Percentiles rank a stretch among this genome's conserved stretches.
phyloP scores from a whole-genome alignment of 2,329 filamentous ascomycete genomes.

The Blastomyces percursus region DNA sequence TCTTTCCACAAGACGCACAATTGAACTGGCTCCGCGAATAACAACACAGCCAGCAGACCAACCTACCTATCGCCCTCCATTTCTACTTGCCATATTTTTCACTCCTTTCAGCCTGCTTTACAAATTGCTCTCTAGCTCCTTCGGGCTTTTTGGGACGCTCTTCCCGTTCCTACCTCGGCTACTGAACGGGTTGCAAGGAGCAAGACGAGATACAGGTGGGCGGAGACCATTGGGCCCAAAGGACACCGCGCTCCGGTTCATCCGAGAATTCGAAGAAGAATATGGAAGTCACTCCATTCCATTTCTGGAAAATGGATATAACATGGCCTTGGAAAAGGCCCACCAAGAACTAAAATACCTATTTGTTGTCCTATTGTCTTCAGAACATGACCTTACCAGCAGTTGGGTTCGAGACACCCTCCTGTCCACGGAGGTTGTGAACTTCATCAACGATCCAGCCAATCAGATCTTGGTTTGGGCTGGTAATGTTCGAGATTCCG shows the following conservation, averaged over 20 bases:
- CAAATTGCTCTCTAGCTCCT: slow-evolving; percentile 53
- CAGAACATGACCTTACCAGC: slow-evolving; percentile 86
- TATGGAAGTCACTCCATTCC: slow-evolving; percentile 59
- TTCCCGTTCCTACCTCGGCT: slow-evolving; percentile 68
- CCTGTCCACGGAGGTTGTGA: slow-evolving; percentile 59
- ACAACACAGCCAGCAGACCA: slow-evolving; percentile 62
- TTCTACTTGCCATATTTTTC: slow-evolving; percentile 67
- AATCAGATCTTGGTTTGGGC: slow-evolving; percentile 86
- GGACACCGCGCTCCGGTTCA: slow-evolving; percentile 80
- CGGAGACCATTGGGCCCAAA: slow-evolving; percentile 69
- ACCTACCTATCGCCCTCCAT: slow-evolving; percentile 57
- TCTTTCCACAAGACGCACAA: slow-evolving; percentile 25
- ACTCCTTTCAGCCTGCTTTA: slow-evolving; percentile 73
- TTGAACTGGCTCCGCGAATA: slow-evolving; percentile 69
- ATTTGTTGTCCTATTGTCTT: slow-evolving; percentile 75
- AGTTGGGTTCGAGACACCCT: slow-evolving; percentile 74
- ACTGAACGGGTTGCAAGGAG: slow-evolving; percentile 37
- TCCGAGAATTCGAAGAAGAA: slow-evolving; percentile 89
- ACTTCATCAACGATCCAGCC: slow-evolving; percentile 60
- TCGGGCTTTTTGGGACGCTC: slow-evolving; percentile 64
- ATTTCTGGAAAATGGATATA: slow-evolving; percentile 81
- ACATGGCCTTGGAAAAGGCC: slow-evolving; percentile 77
- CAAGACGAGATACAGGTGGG: slow-evolving; percentile 50
- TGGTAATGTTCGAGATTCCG: slow-evolving; percentile 82
- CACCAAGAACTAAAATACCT: slow-evolving; percentile 89